Base-by-base conservation (phyloP, 805 yeast species). In the Lachancea lanzarotensis region DNA sequence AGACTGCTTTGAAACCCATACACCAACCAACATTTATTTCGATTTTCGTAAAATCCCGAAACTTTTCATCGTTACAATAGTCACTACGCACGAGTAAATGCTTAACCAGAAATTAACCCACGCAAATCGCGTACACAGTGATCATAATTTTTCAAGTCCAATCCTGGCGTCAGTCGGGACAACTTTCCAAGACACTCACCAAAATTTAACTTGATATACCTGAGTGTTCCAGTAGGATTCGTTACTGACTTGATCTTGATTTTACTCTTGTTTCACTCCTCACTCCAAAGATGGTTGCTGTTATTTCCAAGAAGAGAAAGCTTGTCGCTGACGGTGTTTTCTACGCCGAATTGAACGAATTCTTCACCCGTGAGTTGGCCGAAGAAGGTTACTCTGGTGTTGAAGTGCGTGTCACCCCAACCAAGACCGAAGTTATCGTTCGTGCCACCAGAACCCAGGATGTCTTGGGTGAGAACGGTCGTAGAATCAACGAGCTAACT, bases 371-470 rank as follows among this genome's bases (percentile, higher is more conserved):
- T 81, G 98, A 93, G 78, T 85, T 93, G 70, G 96, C 98, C 66
- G 98, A 93, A 81, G 96, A 93, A 78, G 98, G 98, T 73, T 93
- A 93, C 83, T 93, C 98, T 67, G 98, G 98, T 79, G 96, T 93
- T 69, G 98, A 93, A 79, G 96, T 93, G 73, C 87, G 98, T 80
- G 86, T 87, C 70, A 88, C 97, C 71, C 93, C 97, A 74, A 76
- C 91, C 79, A 90, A 86, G 82, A 89, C 95, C 70, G 98, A 93
- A 78, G 87, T 93, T 62, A 87, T 93, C 73, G 89, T 93, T 79
- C 89, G 96, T 77, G 98, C 98, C 66, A 88, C 97, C 70, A 91
- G 89, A 86, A 90, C 97, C 70, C 95, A 88, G 72, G 95, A 86
- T 71, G 98, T 93, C 63, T 82, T 93, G 66, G 98, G 98, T 81